Conservation (phyloP, 805 yeast genomes). For the Yarrowia phangngaensis region DNA sequence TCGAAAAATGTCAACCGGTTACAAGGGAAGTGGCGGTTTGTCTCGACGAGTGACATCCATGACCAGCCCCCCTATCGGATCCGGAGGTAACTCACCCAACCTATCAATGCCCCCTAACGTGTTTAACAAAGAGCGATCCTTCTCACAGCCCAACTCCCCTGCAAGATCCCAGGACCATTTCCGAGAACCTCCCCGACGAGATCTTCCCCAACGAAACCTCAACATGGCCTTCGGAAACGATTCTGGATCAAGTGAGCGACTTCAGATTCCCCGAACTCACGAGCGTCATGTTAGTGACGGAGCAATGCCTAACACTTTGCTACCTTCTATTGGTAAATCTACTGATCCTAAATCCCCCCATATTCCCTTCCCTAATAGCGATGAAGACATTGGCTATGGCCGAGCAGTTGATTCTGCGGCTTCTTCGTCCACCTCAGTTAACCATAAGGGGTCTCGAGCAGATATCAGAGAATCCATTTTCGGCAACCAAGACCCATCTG, state of each 20-base stretch:
- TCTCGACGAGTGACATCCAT: constrained; percentile 8
- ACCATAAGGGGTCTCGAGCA: constrained; percentile 29
- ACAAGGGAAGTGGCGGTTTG: constrained; percentile 43
- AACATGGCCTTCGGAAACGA: constrained; percentile 21
- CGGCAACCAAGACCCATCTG: constrained; percentile 31
- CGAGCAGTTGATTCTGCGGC: constrained; percentile 14
- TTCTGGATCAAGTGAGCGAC: neutral
- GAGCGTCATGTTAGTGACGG: constrained; percentile 40
- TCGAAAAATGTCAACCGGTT: constrained; percentile 49
- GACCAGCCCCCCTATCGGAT: constrained; percentile 1
- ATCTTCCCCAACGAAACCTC: constrained; percentile 14
- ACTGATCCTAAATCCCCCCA: constrained; percentile 35
- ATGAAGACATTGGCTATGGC: constrained; percentile 17
- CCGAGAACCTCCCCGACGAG: constrained; percentile 22
- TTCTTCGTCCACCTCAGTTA: constrained; percentile 1
- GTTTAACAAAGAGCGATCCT: constrained; percentile 28
- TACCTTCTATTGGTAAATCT: constrained; percentile 31
- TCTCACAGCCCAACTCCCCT: constrained; percentile 30
- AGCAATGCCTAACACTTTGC: constrained; percentile 37
- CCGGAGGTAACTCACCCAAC: constrained; percentile 14
- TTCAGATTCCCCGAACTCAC: constrained; percentile 29
- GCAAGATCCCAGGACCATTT: constrained; percentile 8
- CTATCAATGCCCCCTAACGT: constrained; percentile 21
- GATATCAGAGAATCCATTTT: constrained; percentile 35
- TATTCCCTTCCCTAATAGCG: constrained; percentile 24